Base-by-base conservation (phyloP, 2,329 filamentous ascomycete genomes). In the Verticillium zaregamsianum region DNA sequence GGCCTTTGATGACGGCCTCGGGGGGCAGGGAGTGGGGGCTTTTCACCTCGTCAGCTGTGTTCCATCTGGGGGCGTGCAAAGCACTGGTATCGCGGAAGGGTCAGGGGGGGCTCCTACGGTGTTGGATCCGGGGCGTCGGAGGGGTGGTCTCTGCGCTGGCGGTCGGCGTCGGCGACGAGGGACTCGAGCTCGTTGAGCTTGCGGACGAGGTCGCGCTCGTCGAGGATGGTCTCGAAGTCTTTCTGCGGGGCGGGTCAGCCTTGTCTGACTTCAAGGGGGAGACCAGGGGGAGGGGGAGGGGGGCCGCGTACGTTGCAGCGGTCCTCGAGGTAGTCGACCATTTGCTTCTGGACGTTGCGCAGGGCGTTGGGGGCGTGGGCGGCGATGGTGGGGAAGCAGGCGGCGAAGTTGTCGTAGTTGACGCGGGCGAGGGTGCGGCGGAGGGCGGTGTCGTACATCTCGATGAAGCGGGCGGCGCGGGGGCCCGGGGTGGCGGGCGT, bases 351-450 rank as follows among this genome's bases (percentile, higher is more conserved):
- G 49, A 88, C 80, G 65, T 80, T 79, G 64, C 76, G 76, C 67
- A 89, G 76, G 40, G 82, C 78, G 8, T 72, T 75, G 28, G 82
- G 82, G 23, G 84, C 80, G 64, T 78, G 74, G 45, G 73, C 70
- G 20, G 83, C 80, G n/a, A 88, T 77, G 23, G 82, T 86, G 54
- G 86, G 86, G 71, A 86, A 89, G 73, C 86, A 89, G 2, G 81
- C 77, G 2, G 81, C 81, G 67, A 89, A 83, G 70, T 85, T 85
- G 57, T 82, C 78, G 75, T 80, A 85, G 65, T 75, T 79, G 60
- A 88, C 77, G 69, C 83, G 82, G 66, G 72, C 76, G 35, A 89
- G 78, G 2, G 86, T 87, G 66, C 80, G 80, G 55, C 73, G 66
- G 28, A 88, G 79, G 32, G 80, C 80, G 62, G 77, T 74, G 60